Evolutionary conservation across 2,329 filamentous ascomycete genomes (phyloP), one percentile per base, ranked within the genome.

Genomic region (Trichophyton simii): DNA sequence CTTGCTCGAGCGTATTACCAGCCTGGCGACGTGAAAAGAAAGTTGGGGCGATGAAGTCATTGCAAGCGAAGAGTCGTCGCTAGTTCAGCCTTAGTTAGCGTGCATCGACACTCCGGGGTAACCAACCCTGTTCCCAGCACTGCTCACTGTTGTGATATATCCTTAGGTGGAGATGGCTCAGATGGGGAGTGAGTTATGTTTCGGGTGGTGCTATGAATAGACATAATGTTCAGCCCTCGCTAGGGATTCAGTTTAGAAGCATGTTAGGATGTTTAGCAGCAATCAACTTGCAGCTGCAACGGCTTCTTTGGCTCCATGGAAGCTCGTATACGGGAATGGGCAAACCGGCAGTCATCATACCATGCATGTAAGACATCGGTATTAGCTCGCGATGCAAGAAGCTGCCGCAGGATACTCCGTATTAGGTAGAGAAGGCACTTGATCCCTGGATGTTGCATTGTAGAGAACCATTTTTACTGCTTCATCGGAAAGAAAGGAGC

Each of bases 1-100:
- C 52, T 55, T 55, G 52, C 31, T 38, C 15, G 52, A n/a, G 34
- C 52, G 52, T 55, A 28, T 55, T n/a, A 44, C 15, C 41, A 20
- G 18, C 15, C n/a, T 0, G 25, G 34, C 52, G 28, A 54, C 25
- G 52, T 36, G 52, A 55, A 36, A 36, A 55, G 25, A 34, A 20
- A 55, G 52, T 55, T 55, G 52, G 41, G 41, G 5, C 28, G 28
- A 55, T 55, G 52, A 55, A 55, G 52, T 55, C 52, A 55, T 55
- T 13, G 22, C 34, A 55, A n/a, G 52, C 20, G 46, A 28, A 52
- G 34, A 38, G 9, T 38, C 34, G 34, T 9, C 11, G n/a, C 50
- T 34, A 31, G 25, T 36, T 28, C 13, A 28, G 52, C 20, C 22
- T 55, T 55, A 52, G 46, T 55, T 55, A 52, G 46, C 46, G 46